These are phyloP conservation scores for Claviceps africana DNA, from an alignment of 2,329 filamentous ascomycete species.

Conservation along the genomic window DNA sequence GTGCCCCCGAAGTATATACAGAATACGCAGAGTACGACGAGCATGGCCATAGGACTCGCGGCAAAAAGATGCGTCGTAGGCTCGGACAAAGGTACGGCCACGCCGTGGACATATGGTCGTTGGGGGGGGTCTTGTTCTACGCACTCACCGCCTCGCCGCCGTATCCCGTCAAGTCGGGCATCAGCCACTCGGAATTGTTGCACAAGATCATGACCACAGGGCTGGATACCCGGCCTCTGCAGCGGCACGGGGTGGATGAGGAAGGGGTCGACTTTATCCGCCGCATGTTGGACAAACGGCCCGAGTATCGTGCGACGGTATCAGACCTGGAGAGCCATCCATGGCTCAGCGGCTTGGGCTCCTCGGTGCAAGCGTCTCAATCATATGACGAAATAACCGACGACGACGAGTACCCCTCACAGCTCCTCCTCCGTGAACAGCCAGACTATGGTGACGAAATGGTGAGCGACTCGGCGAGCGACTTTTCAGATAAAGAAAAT, in stretches of 20 bases:
- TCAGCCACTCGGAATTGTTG: slow-evolving; percentile 66
- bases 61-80: slow-evolving; percentile 47
- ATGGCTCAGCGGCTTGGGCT: slow-evolving; percentile 46
- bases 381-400: slow-evolving; percentile 49
- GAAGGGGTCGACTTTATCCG: slow-evolving; percentile 59
- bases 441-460: slow-evolving; percentile 21
- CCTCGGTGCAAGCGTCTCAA: slow-evolving; percentile 23
- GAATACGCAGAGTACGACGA: slow-evolving; percentile 56
- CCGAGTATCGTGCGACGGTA: slow-evolving; percentile 62
- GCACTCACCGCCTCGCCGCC: slow-evolving; percentile 68
- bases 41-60: slow-evolving; percentile 46
- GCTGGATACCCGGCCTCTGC: slow-evolving; percentile 52
- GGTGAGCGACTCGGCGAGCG: slow-evolving; percentile 32
- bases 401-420: slow-evolving; percentile 45
- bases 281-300: slow-evolving; percentile 70
- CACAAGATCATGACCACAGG: slow-evolving; percentile 72
- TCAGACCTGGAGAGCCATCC: slow-evolving; percentile 53
- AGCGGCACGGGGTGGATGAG: slow-evolving; percentile 43
- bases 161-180: slow-evolving; percentile 63
- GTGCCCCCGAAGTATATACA: slow-evolving; percentile 90
- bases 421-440: slow-evolving; percentile 26
- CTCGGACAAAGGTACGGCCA: slow-evolving; percentile 64
- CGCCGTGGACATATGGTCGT: slow-evolving; percentile 91
- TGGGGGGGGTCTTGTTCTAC: slow-evolving; percentile 84
- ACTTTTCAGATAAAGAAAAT: slow-evolving; percentile 71